Percentiles rank a stretch among this genome's conserved stretches.
Conservation (phyloP, 495 filamentous ascomycete species). For the Aspergillus egyptiacus region DNA sequence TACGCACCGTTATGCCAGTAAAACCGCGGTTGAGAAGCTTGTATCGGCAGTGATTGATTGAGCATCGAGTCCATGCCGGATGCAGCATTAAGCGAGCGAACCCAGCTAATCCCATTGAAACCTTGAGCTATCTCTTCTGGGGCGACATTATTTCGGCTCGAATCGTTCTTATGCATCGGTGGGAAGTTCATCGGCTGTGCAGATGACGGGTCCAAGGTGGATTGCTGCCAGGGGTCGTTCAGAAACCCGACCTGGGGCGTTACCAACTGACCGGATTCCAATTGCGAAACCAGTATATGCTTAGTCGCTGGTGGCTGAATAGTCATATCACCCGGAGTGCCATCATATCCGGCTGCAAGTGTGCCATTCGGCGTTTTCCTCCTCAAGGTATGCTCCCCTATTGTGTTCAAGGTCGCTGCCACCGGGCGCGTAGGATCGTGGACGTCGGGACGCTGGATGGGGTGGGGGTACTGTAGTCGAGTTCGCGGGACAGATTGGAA, state of each 20-base stretch:
- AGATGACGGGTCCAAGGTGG: slow-evolving; percentile 22
- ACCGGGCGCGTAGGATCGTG: slow-evolving; percentile 23
- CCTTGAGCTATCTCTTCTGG: slow-evolving; percentile 32
- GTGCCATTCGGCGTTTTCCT: slow-evolving; percentile 94
- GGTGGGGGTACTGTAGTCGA: slow-evolving; percentile 40
- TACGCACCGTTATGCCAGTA: slow-evolving; percentile 44
- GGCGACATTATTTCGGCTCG: slow-evolving; percentile 17
- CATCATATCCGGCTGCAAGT: slow-evolving; percentile 90
- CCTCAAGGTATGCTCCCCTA: slow-evolving; percentile 71
- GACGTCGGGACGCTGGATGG: slow-evolving; percentile 34
- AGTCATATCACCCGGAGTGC: slow-evolving; percentile 66
- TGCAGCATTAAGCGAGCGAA: slow-evolving; percentile 38
- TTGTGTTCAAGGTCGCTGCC: slow-evolving; percentile 19
- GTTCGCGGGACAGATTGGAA: slow-evolving; percentile 29
- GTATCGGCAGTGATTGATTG: slow-evolving; percentile 42
- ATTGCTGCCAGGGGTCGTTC: slow-evolving; percentile 30
- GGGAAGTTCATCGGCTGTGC: slow-evolving; percentile 38
- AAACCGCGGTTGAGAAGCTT: slow-evolving; percentile 30
- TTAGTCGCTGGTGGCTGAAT: slow-evolving; percentile 75
- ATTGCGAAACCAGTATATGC: slow-evolving; percentile 77
- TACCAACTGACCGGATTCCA: slow-evolving; percentile 35
- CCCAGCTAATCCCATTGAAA: slow-evolving; percentile 37
- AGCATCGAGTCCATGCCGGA: slow-evolving; percentile 47
- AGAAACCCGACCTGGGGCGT: slow-evolving; percentile 26
- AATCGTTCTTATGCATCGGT: slow-evolving; percentile 38